These are phyloP conservation scores for Ophioceras dolichostomum DNA, from an alignment of 2,329 filamentous ascomycete species.

Conservation along the genomic window DNA sequence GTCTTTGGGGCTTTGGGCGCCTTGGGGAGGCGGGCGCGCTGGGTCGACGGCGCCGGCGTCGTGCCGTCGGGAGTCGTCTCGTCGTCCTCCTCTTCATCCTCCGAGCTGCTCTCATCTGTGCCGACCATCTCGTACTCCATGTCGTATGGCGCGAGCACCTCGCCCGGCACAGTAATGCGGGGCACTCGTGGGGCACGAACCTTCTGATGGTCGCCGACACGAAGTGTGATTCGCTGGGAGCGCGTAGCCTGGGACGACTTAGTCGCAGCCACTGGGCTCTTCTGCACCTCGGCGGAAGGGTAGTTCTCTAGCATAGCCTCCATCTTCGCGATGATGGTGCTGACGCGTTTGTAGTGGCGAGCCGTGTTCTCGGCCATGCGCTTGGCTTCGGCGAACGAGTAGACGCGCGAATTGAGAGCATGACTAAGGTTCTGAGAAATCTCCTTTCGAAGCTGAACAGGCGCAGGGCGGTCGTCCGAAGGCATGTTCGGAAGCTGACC, in stretches of 20 bases:
- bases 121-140: slow-evolving; percentile 47
- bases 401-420: slow-evolving; percentile 42
- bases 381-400: slow-evolving; percentile 47
- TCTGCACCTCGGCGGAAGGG: slow-evolving; percentile 35
- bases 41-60: slow-evolving; percentile 16
- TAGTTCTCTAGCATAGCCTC: slow-evolving; percentile 49
- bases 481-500: slow-evolving; percentile 38
- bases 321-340: slow-evolving; percentile 45
- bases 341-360: slow-evolving; percentile 48
- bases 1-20: slow-evolving; percentile 31
- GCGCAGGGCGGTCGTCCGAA: slow-evolving; percentile 31
- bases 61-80: slow-evolving; percentile 21
- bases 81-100: slow-evolving; percentile 27
- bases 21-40: slow-evolving; percentile 35
- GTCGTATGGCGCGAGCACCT: slow-evolving; percentile 54
- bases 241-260: slow-evolving; percentile 15
- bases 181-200: slow-evolving; percentile 34
- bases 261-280: slow-evolving; percentile 18
- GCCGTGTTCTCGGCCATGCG: slow-evolving; percentile 53
- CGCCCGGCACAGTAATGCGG: slow-evolving; percentile 52
- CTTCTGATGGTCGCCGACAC: slow-evolving; percentile 29
- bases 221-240: slow-evolving; percentile 31
- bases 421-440: slow-evolving; percentile 46
- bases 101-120: slow-evolving; percentile 27
- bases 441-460: slow-evolving; percentile 40